Base-by-base conservation (phyloP, 306 rosid genomes). In the Ammopiptanthus mongolicus region DNA sequence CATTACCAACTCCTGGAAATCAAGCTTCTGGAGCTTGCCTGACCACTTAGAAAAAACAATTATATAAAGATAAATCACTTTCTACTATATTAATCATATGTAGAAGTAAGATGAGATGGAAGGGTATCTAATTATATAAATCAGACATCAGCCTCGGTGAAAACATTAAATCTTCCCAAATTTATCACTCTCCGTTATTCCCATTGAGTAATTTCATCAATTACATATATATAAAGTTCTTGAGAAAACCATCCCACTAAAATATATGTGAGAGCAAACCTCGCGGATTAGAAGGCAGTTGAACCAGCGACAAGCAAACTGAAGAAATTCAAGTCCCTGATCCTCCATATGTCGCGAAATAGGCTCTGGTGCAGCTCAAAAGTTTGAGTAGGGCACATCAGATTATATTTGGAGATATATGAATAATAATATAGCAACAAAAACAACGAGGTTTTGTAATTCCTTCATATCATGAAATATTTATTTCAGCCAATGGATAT, bases 231-330 rank as follows among this genome's bases (percentile, higher is more conserved):
- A 68, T n/a, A 51, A n/a, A 28, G 15, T 22, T 78, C 10, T 9
- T 51, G 21, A 36, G 53, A 66, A 58, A 66, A 71, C n/a, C 65
- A 58, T 52, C 51, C 62, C 34, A 70, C 22, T 69, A 39, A 64
- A 71, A 70, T 28, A 19, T 71, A 73, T 57, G 65, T 47, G 36
- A 65, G 11, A 74, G 73, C 87, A 69, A 83, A 94, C 97, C 97
- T 94, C 98, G 1, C 97, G 97, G 77, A 94, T 94, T 66, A 94
- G 78, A 79, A 94, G 96, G 87, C 97, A 94, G 87, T 94, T 94
- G 91, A 91, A 94, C 98, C 97, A 94, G 67, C 98, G 96, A 80
- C 90, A 94, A 77, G 98, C 96, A 86, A 94, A 91, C 81, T 91
- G 98, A 87, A 94, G 95, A 94, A 94, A 91, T 23, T 94, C 97